Base-by-base conservation (phyloP, 306 rosid genomes). In the Lotus japonicus region DNA sequence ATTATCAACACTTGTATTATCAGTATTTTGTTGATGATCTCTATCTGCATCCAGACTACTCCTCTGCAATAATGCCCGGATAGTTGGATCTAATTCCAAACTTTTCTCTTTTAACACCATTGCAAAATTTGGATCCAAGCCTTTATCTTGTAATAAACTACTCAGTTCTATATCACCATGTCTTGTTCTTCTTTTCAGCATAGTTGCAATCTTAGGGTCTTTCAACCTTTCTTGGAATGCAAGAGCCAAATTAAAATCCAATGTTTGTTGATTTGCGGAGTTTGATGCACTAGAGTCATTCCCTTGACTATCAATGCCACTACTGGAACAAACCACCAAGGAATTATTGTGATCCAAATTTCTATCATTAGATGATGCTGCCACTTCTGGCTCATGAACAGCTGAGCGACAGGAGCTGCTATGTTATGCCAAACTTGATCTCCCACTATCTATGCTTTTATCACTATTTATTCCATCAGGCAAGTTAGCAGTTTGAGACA, bases 81-180 rank as follows among this genome's bases (percentile, higher is more conserved):
- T 90, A 43, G 99, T 95, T 63, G 99, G 99, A 80, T 95, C 99
- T 81, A 95, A 84, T 77, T 95, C 99, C 84, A 95, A 85, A 84
- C 84, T 88, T 85, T 87, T 95, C 81, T 95, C 99, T 80, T 90
- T 95, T 77, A 95, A 80, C 99, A 95, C 90, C 99, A 95, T 81
- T 63, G 92, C 99, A 84, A 95, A 95, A 89, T 95, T 95, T 14
- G 99, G 99, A 84, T 95, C 99, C 84, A 95, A 73, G 49, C 99
- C 99, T 81, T 95, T 95, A 85, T 95, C 92, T 66, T 95, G 92
- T 79, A 95, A 84, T 63, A 95, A 83, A 78, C 81, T 83, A 53
- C 90, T 88, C 41, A 95, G 78, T 56, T 90, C 99, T 49, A 64
- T 83, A 77, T 95, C 97, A 61, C 97, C 96, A 70, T 85, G 92